Base-by-base conservation (phyloP, 2,329 filamentous ascomycete species). In the Cladophialophora psammophila region DNA sequence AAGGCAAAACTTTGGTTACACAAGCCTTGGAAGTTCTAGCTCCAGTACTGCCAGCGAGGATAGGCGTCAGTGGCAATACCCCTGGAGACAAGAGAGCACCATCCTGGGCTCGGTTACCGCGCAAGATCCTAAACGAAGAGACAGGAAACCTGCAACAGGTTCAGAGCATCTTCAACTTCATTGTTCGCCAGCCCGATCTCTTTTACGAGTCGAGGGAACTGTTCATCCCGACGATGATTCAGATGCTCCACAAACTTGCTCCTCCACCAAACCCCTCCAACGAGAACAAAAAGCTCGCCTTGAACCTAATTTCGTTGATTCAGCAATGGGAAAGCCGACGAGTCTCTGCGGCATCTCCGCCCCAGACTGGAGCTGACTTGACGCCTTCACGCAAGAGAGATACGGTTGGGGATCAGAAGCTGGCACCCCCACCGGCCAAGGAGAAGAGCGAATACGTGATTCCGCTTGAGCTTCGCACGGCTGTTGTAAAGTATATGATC, bases 171-270 rank as follows among this genome's bases (percentile, higher is more conserved):
- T 98, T 97, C 82, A 91, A 97, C 75, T 99, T 99, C 80, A 84
- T 99, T 38, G 94, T 97, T 40, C 88, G 92, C 64, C 94, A 99
- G 76, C 91, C 94, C 0, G 90, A 95, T 74, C 83, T 99, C 4
- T 99, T 99, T 81, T 99, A 96, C 73, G 94, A 98, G 70, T 93
- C 93, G 1, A 86, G 95, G 63, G 95, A 99, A 71, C 94, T 94
- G 75, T 96, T 98, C 71, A 89, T 93, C 4, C 87, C 91, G 64
- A 87, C 95, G 70, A 96, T 99, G 76, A 94, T 99, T 64, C 90
- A 90, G 1, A 94, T 93, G 3, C 83, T 99, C 40, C 87, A 91
- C 60, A 98, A 98, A 79, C 92, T 99, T 63, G 93, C 94, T 0
- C 86, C 87, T 26, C 89, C 92, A 3, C 90, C 91, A 4, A 96